Conservation (phyloP, 768 basidiomycete species). For the Kwoniella pini region DNA sequence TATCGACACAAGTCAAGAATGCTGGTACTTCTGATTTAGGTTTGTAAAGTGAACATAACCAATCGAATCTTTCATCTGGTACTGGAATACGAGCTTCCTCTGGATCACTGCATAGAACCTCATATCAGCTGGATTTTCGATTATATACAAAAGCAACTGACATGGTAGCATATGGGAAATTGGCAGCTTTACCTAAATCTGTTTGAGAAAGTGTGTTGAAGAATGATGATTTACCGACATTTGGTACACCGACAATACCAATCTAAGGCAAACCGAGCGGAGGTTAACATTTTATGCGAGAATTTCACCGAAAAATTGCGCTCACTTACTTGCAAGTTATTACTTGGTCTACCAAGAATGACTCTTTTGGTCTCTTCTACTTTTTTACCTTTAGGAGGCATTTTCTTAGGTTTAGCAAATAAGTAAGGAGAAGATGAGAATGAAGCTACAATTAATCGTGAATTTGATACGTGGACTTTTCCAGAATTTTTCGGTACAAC, state of each 20-base stretch:
- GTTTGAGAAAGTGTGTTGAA: slow-evolving; percentile 84
- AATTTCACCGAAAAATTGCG: not conserved
- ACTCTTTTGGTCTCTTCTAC: slow-evolving; percentile 74
- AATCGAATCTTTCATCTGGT: slow-evolving; percentile 89
- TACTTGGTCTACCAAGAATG: slow-evolving; percentile 84
- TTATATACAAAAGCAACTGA: no score
- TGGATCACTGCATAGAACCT: slow-evolving; percentile 65
- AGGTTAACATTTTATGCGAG: not conserved
- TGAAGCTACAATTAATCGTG: not conserved
- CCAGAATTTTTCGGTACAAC: not conserved
- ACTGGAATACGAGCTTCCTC: slow-evolving; percentile 91
- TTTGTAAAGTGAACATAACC: slow-evolving; percentile 89
- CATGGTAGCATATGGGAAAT: slow-evolving; percentile 78
- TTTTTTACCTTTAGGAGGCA: slow-evolving; percentile 85
- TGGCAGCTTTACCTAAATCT: slow-evolving; percentile 92
- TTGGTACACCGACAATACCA: slow-evolving; percentile 92
- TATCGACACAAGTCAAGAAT: slow-evolving; percentile 96
- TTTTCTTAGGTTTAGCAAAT: slow-evolving; percentile 57
- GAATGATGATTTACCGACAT: slow-evolving; percentile 74
- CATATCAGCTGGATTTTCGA: no score
- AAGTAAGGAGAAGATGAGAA: slow-evolving; percentile 17
- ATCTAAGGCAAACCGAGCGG: slow-evolving; percentile 62
- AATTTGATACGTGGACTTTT: not conserved
- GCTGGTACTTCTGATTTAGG: slow-evolving; percentile 85
- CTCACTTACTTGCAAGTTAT: slow-evolving; percentile 68